Evolutionary conservation across 2,329 filamentous ascomycete genomes (phyloP), one percentile per base, ranked within the genome.

Genomic region (Lasiodiplodia sp.): DNA sequence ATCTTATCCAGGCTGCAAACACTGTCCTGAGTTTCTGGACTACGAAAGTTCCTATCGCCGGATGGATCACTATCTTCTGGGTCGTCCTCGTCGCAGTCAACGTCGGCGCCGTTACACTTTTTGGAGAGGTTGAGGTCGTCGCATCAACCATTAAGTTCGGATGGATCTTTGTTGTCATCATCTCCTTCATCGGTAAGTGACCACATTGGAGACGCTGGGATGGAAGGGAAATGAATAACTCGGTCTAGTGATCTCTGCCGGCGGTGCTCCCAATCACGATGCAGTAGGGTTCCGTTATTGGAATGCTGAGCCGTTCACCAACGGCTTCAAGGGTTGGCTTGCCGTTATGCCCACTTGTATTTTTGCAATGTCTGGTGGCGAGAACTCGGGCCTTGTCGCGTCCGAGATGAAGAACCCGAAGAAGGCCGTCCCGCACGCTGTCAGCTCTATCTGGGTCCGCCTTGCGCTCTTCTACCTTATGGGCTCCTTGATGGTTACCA

Each of bases 81-180:
- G 72, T 79, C 3, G 76, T 84, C 37, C 78, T 81, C 56, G 71
- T 81, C 16, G 63, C 72, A 2, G 75, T 79, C 57, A 84, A 84
- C 68, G 69, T 84, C 31, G 77, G 79, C 16, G 81, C 78, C 1
- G 83, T 84, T 53, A 79, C 73, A 8, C 69, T 82, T 53, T 85
- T 84, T 67, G 83, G 79, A 3, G 82, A 85, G 69, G 79, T 82
- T 14, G 83, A 85, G 70, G 82, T 84, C 21, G 69, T 81, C 6
- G 76, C 78, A 44, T 81, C 81, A 7, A 76, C 77, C 2, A 81
- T 84, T 72, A 85, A 85, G 69, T 83, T 84, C 47, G 76, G 79
- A 40, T 84, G 82, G 81, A 83, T 85, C 66, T 79, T 84, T 66
- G 77, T 84, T 28, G 81, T 84, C 70, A 84, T 85, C 71, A 79